phyloP scores from a whole-genome alignment of 2,329 filamentous ascomycete genomes.

The Pseudodiploospora longispora region DNA sequence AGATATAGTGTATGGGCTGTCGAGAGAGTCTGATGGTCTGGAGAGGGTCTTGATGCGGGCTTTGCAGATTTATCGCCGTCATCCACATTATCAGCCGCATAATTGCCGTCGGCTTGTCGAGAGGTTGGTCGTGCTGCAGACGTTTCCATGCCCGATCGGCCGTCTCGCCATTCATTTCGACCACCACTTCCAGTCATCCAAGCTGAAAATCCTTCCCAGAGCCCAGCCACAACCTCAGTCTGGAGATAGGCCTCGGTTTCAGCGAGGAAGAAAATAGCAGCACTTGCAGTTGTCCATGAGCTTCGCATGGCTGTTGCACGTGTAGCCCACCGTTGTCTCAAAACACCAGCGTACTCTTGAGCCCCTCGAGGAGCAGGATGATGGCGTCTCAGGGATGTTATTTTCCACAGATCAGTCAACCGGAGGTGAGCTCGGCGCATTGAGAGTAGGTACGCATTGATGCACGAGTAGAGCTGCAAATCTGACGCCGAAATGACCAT shows the following conservation, averaged over 20 bases:
- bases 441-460: conserved; percentile 80
- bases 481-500: conserved; percentile 75
- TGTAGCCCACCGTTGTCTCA: conserved; percentile 55
- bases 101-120: not conserved
- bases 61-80: conserved; percentile 17
- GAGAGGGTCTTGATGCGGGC: conserved; percentile 23
- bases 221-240: conserved; percentile 73
- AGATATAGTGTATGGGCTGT: conserved; percentile 74
- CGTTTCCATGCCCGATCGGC: conserved; percentile 16
- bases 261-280: conserved; percentile 80
- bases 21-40: conserved; percentile 80
- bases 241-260: conserved; percentile 86
- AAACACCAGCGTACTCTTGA: conserved; percentile 48
- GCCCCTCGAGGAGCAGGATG: conserved; percentile 63
- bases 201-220: conserved; percentile 69
- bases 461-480: conserved; percentile 69
- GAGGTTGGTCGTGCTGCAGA: conserved; percentile 10
- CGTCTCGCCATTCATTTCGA: conserved; percentile 17
- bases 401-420: conserved; percentile 79
- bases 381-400: conserved; percentile 66
- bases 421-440: conserved; percentile 80
- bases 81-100: conserved; percentile 1
- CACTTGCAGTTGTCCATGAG: conserved; percentile 84
- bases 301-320: conserved; percentile 65
- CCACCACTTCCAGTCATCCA: conserved; percentile 54